Conservation (phyloP, 176 grass and related monocot species). For the Zoysia japonica region DNA sequence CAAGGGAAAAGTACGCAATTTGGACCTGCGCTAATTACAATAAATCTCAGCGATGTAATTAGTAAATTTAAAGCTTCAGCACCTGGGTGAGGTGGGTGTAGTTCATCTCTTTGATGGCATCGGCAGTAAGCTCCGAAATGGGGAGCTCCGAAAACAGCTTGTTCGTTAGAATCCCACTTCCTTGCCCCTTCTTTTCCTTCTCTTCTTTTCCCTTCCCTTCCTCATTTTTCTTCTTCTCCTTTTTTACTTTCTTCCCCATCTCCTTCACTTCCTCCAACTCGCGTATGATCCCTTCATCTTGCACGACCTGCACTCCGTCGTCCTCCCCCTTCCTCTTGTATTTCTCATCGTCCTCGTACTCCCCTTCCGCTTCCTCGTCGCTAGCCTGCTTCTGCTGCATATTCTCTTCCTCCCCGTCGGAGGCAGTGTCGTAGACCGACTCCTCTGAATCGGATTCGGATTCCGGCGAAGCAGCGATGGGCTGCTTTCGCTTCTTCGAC, state of each 20-base stretch:
- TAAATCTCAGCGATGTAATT: not conserved
- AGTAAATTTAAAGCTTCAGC: not conserved
- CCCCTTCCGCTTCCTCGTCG: not conserved
- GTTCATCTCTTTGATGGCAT: constrained; percentile 71
- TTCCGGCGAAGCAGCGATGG: constrained; percentile 27
- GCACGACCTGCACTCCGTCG: not conserved
- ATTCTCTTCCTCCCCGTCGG: constrained; percentile 25
- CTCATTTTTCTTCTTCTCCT: not conserved
- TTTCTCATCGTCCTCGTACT: not conserved
- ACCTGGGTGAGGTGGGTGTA: constrained; percentile 76
- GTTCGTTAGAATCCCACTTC: constrained; percentile 46
- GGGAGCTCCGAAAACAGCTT: constrained; percentile 66
- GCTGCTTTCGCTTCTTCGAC: constrained; percentile 46
- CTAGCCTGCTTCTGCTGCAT: not conserved
- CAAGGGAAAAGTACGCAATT: not conserved
- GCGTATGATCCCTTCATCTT: not conserved
- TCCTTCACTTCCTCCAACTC: not conserved
- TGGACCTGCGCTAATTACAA: not conserved
- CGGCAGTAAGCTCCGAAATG: constrained; percentile 63
- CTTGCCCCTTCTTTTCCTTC: constrained; percentile 26
- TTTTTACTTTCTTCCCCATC: not conserved
- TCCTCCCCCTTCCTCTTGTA: not conserved
- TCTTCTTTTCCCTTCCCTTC: not conserved
- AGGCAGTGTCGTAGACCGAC: constrained; percentile 26
- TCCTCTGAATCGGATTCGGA: constrained; percentile 47